Evolutionary conservation across 1,139 yeast species (phyloP), one percentile per base, ranked within the genome.

Genomic region (Lipomyces yarrowii): DNA sequence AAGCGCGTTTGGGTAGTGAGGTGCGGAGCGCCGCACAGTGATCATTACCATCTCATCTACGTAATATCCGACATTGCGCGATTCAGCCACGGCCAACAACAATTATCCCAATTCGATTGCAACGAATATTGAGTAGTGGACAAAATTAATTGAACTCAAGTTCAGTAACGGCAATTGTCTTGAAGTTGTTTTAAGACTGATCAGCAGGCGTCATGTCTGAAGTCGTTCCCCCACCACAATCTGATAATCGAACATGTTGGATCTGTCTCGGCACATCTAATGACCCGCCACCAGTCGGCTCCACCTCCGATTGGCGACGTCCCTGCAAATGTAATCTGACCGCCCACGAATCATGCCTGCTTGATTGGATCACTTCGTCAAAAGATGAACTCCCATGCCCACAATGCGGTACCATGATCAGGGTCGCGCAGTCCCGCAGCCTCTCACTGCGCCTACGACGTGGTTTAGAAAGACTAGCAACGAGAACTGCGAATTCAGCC

Each of bases 281-380:
- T 11, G 83, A 80, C 32, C 69, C 73, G 1, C 81, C 82, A 0
- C 69, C 71, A 18, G 51, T 42, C 52, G 69, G 63, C 26, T 18
- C 58, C 18, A 75, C 79, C 0, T 71, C 72, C 1, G 76, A 76
- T 42, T 79, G 82, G 76, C 76, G 81, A 10, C 74, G 73, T 13
- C 81, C 81, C 1, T 82, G 84, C 64, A 67, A 71, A n/a, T 82
- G 84, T 68, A 78, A 82, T 0, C 69, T 82, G 23, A 68, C 74
- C n/a, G 83, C 81, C 0, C 84, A 82, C 70, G 75, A 78, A 37
- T 73, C 75, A 37, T 82, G 85, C 64, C 74, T 81, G 18, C 65
- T 79, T 11, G 77, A 77, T 26, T 81, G 83, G 83, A 75, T 80
- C 55, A 65, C 60, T n/a, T 23, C 65, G 6, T 64, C 63, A 18